phyloP scores from a whole-genome alignment of 441 rosid genomes.

The Omphalea diandra region DNA sequence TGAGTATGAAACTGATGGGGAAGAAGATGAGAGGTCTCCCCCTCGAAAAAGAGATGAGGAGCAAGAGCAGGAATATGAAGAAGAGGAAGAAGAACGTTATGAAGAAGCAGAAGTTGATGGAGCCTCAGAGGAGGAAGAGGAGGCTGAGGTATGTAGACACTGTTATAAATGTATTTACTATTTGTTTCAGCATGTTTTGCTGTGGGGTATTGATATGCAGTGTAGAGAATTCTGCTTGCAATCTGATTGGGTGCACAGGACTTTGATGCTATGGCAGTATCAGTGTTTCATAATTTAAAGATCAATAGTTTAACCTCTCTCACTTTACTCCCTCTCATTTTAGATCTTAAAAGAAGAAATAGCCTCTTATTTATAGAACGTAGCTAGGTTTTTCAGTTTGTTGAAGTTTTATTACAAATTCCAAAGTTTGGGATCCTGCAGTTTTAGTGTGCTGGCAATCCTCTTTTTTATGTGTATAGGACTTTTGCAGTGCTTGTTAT shows the following conservation, averaged over 20 bases:
- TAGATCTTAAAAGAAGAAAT: neutral
- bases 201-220: too few species aligned
- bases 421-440: neutral
- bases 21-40: slow-evolving; percentile 67
- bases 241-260: neutral
- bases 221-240: neutral
- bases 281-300: neutral
- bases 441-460: neutral
- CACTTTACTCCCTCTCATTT: neutral
- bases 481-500: neutral
- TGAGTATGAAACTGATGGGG: slow-evolving; percentile 92
- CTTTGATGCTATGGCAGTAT: neutral
- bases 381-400: neutral
- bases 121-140: slow-evolving; percentile 78
- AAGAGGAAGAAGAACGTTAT: slow-evolving; percentile 58
- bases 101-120: slow-evolving; percentile 54
- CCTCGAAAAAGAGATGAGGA: slow-evolving; percentile 61
- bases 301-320: neutral
- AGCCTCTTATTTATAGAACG: neutral
- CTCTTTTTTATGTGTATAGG: neutral
- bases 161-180: neutral
- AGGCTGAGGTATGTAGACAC: slow-evolving; percentile 53
- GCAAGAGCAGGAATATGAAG: slow-evolving; percentile 80
- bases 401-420: neutral
- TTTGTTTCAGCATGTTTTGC: neutral